phyloP scores from a whole-genome alignment of 306 rosid genomes.

The Trifolium repens region DNA sequence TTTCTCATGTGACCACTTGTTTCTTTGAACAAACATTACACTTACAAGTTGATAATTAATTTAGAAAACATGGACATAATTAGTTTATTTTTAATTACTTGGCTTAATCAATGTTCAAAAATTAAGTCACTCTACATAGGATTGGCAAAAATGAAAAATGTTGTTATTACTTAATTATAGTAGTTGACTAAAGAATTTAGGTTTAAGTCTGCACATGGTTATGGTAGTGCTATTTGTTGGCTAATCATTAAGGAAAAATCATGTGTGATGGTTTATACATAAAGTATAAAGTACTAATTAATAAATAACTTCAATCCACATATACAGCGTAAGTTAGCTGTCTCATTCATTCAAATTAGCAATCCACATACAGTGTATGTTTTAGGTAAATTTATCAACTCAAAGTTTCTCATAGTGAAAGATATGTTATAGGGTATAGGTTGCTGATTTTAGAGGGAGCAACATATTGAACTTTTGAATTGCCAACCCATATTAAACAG shows the following conservation, averaged over 20 bases:
- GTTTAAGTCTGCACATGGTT: not conserved
- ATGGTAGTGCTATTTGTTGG: not conserved
- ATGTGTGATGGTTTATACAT: slow-evolving; percentile 6
- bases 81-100: too few relatives aligned
- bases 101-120: slow-evolving; percentile 2
- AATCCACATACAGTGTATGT: not conserved
- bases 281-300: not conserved
- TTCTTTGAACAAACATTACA: not conserved
- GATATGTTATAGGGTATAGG: not conserved
- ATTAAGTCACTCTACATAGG: not conserved
- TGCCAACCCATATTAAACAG: not conserved
- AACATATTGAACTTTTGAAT: not conserved
- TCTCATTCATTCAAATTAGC: slow-evolving; percentile 15
- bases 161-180: not conserved
- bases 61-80: not conserved
- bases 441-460: slow-evolving; percentile 11
- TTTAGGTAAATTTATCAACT: not conserved
- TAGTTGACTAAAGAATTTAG: not conserved
- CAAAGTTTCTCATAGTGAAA: not conserved
- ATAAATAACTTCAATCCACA: not conserved
- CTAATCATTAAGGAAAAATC: slow-evolving; percentile 22
- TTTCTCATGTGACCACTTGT: not conserved
- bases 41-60: not conserved
- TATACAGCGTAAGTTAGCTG: slow-evolving; percentile 7
- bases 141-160: slow-evolving; percentile 2